Evolutionary conservation across 306 rosid genomes (phyloP).

Genomic region (Ammopiptanthus mongolicus): DNA sequence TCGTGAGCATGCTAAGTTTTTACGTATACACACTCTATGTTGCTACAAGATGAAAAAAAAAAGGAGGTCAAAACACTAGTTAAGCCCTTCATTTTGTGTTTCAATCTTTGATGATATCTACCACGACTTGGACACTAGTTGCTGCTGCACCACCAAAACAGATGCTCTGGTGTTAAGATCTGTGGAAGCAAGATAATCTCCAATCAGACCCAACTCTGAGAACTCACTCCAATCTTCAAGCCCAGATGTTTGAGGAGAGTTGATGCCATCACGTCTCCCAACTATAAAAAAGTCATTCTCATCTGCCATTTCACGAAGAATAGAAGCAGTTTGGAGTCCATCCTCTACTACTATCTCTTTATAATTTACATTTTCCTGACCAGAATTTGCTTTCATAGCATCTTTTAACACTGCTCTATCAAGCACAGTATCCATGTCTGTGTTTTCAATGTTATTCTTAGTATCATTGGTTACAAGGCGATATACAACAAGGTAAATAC

Average conservation of each 20-base stretch:
- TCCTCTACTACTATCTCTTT: constrained; percentile 3
- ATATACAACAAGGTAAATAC: constrained; percentile 26
- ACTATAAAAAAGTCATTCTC: constrained; percentile 45
- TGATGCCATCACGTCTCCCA: constrained; percentile 40
- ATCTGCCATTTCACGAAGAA: constrained; percentile 20
- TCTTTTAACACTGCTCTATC: constrained; percentile 28
- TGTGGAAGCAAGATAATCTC: constrained; percentile 59
- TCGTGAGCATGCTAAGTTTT: too few species aligned
- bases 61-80: too few species aligned
- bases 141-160: constrained; percentile 44
- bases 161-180: constrained; percentile 37
- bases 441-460: too few species aligned
- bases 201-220: constrained; percentile 49
- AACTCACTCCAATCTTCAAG: constrained; percentile 60
- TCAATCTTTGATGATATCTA: neutral
- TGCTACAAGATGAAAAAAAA: too few species aligned
- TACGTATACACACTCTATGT: too few species aligned
- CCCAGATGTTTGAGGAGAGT: constrained; percentile 33
- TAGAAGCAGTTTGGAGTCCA: constrained; percentile 19
- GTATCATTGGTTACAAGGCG: constrained; percentile 1
- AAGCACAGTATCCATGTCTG: neutral
- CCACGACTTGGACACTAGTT: neutral
- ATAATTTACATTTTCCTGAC: neutral
- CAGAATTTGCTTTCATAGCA: neutral
- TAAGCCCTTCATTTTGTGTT: too few species aligned